Base-by-base conservation (phyloP, 352 stramenopile species). In the Stephanocyclus meneghinianus region DNA sequence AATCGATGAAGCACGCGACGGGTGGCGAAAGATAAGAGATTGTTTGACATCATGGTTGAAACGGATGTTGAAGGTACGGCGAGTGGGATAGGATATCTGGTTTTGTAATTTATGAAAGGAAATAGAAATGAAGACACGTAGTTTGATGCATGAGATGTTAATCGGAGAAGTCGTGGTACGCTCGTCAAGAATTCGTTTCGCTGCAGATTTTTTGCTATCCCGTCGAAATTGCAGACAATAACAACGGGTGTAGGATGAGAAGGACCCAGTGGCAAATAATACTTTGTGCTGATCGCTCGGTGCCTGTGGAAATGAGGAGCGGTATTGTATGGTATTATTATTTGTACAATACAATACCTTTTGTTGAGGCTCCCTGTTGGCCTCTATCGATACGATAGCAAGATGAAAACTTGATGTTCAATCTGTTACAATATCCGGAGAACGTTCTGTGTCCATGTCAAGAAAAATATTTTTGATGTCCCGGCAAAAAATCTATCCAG, bases 21-120 rank as follows among this genome's bases (percentile, higher is more conserved):
- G 50, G 15, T 59, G 1, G 50, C 29, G 10, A 59, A 26, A 32
- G 15, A 32, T 13, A 59, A 32, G n/a, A 59, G 11, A 32, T 30
- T 59, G 50, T 59, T 59, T 10, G 53, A 62, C 5, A 62, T 18
- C 53, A 62, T 62, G 53, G 9, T 62, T 40, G 29, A 30, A 62
- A 44, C 37, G 21, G 10, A 1, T 40, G n/a, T 53, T 53, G 45
- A 53, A 53, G 13, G 6, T 53, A 16, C 13, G 45, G 53, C 2
- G 50, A 59, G 0, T 32, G 18, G 18, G 50, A 21, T 16, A 6
- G n/a, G 45, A 21, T 53, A 10, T 16, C 5, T 6, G n/a, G 5
- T 16, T 53, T 53, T 53, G 35, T 4, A 53, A 53, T 53, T 53
- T 15, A 59, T 59, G 50, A 59, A 37, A 15, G 7, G 50, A 59